Percentiles rank a stretch among this genome's conserved stretches.
These are phyloP conservation scores for Blastobotrys arbuscula DNA, from an alignment of 1,139 yeast species.

Conservation along the genomic window DNA sequence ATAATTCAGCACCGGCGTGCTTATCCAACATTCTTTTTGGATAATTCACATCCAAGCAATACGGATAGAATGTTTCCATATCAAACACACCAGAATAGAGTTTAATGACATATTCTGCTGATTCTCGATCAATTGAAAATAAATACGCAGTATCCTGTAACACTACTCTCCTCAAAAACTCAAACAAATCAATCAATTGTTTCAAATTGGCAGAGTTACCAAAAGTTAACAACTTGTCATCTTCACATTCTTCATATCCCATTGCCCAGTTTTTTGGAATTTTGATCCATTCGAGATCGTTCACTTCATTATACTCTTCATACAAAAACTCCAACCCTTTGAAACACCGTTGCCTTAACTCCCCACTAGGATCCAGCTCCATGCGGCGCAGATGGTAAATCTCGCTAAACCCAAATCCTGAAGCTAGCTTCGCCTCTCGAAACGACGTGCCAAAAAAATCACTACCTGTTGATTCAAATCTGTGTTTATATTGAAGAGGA, in stretches of 20 bases:
- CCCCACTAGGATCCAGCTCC: neutral
- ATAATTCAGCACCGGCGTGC: neutral
- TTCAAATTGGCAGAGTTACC: neutral
- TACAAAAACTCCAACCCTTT: neutral
- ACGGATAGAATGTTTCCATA: neutral
- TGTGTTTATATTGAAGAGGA: no score
- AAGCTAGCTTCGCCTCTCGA: neutral
- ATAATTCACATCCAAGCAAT: neutral
- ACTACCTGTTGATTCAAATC: neutral
- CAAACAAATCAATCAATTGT: neutral
- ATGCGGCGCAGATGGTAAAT: neutral
- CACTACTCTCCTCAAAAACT: neutral
- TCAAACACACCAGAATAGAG: neutral
- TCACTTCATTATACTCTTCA: neutral
- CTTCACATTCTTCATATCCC: neutral
- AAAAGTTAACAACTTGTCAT: neutral
- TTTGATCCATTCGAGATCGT: neutral
- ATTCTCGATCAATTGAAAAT: conserved; percentile 1
- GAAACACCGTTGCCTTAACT: neutral
- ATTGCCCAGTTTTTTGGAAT: neutral
- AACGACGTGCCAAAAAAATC: neutral
- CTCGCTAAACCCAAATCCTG: conserved; percentile 1
- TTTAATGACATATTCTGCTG: neutral
- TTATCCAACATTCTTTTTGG: neutral
- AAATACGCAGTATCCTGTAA: conserved; percentile 4